Evolutionary conservation across 768 basidiomycete genomes (phyloP).

Genomic region (Hypholoma sublateritium): DNA sequence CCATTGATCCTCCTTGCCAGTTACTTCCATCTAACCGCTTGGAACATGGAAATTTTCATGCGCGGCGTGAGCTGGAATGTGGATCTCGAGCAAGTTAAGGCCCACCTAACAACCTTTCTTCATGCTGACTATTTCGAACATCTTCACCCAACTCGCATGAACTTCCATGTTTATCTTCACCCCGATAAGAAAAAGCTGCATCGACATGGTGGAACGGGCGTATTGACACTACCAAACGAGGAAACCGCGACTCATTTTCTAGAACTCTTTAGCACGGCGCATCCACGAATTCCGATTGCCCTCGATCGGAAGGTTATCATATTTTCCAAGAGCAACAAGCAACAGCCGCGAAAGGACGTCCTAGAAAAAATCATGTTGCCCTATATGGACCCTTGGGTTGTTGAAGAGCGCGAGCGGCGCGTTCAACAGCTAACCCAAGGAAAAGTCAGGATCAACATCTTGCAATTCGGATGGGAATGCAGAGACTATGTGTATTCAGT

Average conservation of each 20-base stretch:
- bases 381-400: slow-evolving; percentile 39
- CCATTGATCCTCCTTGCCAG: not conserved
- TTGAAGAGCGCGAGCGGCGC: slow-evolving; percentile 33
- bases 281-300: slow-evolving; percentile 15
- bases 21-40: not conserved
- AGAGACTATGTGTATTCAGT: slow-evolving; percentile 57
- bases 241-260: slow-evolving; percentile 44
- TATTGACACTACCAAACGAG: slow-evolving; percentile 45
- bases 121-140: slow-evolving; percentile 41
- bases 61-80: slow-evolving; percentile 31
- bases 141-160: slow-evolving; percentile 33
- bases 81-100: slow-evolving; percentile 28
- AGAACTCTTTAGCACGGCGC: slow-evolving; percentile 26
- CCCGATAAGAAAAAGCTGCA: slow-evolving; percentile 29
- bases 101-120: slow-evolving; percentile 41
- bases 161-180: slow-evolving; percentile 56
- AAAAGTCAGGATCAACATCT: slow-evolving; percentile 28
- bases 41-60: slow-evolving; percentile 43
- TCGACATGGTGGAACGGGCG: slow-evolving; percentile 41
- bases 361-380: slow-evolving; percentile 39
- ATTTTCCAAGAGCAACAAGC: slow-evolving; percentile 30
- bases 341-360: slow-evolving; percentile 28
- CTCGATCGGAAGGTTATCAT: slow-evolving; percentile 32
- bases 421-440: slow-evolving; percentile 27
- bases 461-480: slow-evolving; percentile 67